Percentiles rank a stretch among this genome's conserved stretches.
phyloP scores from a whole-genome alignment of 352 stramenopile species.

The Globisporangium middletonii region DNA sequence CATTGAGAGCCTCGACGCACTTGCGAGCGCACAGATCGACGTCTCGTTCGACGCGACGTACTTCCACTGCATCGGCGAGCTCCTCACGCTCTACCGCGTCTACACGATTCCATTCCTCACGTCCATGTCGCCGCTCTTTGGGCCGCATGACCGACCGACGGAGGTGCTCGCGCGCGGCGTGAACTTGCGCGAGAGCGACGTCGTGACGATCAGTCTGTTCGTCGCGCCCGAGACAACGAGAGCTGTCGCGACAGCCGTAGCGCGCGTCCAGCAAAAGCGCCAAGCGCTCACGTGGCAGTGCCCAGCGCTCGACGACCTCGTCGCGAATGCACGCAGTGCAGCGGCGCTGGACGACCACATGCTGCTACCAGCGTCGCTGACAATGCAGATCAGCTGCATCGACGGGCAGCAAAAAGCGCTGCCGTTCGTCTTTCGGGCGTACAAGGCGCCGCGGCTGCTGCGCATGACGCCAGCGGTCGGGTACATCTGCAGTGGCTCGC shows the following conservation, averaged over 20 bases:
- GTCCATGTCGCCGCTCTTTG: slow-evolving; percentile 41
- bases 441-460: slow-evolving; percentile 40
- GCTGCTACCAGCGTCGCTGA: slow-evolving; percentile 32
- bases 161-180: slow-evolving; percentile 33
- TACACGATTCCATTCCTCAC: slow-evolving; percentile 58
- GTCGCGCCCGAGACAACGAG: slow-evolving; percentile 13
- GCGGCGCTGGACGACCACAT: slow-evolving; percentile 22
- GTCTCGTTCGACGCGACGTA: slow-evolving; percentile 47
- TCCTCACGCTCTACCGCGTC: slow-evolving; percentile 41
- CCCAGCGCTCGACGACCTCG: slow-evolving; percentile 24
- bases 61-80: slow-evolving; percentile 42
- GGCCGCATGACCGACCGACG: slow-evolving; percentile 39
- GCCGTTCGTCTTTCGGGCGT: slow-evolving; percentile 54
- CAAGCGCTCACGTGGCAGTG: slow-evolving; percentile 48
- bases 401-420: slow-evolving; percentile 38
- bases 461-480: slow-evolving; percentile 44
- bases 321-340: not conserved
- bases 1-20: slow-evolving; percentile 20
- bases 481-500: slow-evolving; percentile 55
- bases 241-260: slow-evolving; percentile 20
- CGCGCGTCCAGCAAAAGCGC: slow-evolving; percentile 32
- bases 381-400: slow-evolving; percentile 54
- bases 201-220: slow-evolving; percentile 40
- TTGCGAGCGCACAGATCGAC: slow-evolving; percentile 34
- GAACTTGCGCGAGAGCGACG: slow-evolving; percentile 27